Evolutionary conservation across 768 basidiomycete genomes (phyloP).

Genomic region (Leccinum broughii): DNA sequence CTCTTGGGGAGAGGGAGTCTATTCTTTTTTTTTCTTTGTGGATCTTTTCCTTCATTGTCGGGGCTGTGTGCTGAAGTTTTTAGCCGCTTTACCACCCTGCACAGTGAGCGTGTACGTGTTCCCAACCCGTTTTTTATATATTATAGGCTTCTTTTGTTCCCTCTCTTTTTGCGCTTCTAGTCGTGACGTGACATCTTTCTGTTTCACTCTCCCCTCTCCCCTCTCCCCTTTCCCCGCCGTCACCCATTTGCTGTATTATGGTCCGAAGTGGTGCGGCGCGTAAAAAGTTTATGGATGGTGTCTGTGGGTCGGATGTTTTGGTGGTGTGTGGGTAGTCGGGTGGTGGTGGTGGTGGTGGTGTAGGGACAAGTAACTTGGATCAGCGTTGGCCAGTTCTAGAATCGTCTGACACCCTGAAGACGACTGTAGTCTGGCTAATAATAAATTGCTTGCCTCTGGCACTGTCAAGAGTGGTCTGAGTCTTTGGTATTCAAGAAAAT

Average conservation of each 20-base stretch:
- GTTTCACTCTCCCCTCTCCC: constrained; percentile 1
- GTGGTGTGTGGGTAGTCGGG: constrained; percentile 8
- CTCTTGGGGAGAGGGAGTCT: constrained; percentile 13
- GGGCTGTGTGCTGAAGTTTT: constrained; percentile 17
- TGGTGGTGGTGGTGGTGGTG: constrained; percentile 2
- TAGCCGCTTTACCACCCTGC: constrained; percentile 10
- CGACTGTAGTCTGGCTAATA: constrained; percentile 9
- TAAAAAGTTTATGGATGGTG: constrained; percentile 17
- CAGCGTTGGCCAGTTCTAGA: constrained; percentile 1
- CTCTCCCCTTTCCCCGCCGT: not conserved
- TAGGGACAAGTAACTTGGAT: constrained; percentile 11
- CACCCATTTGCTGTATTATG: constrained; percentile 15
- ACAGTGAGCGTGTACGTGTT: constrained; percentile 26
- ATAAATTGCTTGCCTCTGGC: constrained; percentile 4
- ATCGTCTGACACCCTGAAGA: constrained; percentile 11
- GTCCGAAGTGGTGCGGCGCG: constrained; percentile 18
- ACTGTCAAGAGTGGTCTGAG: not conserved
- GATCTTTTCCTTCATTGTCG: constrained; percentile 12
- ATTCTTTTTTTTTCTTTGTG: constrained; percentile 14
- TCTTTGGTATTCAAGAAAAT: not conserved
- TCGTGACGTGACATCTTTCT: constrained; percentile 21
- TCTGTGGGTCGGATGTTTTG: constrained; percentile 15
- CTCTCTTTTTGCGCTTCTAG: constrained; percentile 16
- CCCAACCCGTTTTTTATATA: constrained; percentile 30
- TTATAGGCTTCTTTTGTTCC: constrained; percentile 26